Evolutionary conservation across 768 basidiomycete genomes (phyloP).

Genomic region (Amanita thiersii): DNA sequence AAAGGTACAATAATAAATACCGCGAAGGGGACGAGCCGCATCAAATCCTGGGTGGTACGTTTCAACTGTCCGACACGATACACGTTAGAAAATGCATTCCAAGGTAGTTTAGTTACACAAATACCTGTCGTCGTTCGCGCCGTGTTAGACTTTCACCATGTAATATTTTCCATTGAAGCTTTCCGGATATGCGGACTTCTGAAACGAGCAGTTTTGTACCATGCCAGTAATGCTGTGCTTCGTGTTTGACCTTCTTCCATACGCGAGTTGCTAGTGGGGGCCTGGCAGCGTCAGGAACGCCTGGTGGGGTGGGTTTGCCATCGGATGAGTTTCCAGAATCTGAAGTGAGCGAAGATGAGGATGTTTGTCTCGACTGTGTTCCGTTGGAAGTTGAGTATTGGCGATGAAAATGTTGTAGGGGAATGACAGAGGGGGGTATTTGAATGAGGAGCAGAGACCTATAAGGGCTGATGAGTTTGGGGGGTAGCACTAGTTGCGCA

Average conservation of each 20-base stretch:
- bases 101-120: not conserved
- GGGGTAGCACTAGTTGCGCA: conserved; percentile 14
- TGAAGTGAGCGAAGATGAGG: conserved; percentile 13
- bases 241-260: conserved; percentile 95
- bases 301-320: conserved; percentile 8
- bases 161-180: conserved; percentile 87
- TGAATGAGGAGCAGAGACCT: conserved; percentile 12
- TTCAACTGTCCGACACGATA: conserved; percentile 47
- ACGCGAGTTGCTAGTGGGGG: conserved; percentile 49
- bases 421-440: conserved; percentile 12
- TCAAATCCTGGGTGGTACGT: conserved; percentile 87
- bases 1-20: conserved; percentile 95
- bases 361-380: conserved; percentile 12
- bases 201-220: conserved; percentile 90
- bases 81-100: conserved; percentile 7
- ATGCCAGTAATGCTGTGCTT: conserved; percentile 95
- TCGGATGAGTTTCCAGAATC: conserved; percentile 25
- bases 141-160: conserved; percentile 89
- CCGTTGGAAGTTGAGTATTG: conserved; percentile 30
- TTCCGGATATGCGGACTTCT: conserved; percentile 83
- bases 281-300: conserved; percentile 19
- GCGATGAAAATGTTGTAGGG: conserved; percentile 10
- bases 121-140: conserved; percentile 86
- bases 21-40: conserved; percentile 91
- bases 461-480: conserved; percentile 14